Evolutionary conservation across 2,329 filamentous ascomycete genomes (phyloP).

Genomic region (Sporothrix schenckii): DNA sequence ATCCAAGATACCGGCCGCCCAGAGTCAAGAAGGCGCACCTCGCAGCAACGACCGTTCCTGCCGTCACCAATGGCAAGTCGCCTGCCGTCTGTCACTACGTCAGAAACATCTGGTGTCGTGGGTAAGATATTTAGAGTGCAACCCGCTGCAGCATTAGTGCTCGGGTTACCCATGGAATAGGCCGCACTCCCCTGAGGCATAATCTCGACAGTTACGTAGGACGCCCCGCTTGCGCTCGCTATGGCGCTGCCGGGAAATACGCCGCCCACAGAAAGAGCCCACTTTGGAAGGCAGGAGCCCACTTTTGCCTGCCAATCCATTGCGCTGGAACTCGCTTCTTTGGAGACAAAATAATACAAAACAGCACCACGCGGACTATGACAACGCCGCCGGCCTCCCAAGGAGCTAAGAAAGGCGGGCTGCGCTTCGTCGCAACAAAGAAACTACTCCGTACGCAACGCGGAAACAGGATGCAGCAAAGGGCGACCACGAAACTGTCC

Average conservation of each 20-base stretch:
- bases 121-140: conserved; percentile 14
- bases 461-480: conserved; percentile 17
- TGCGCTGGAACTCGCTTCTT: conserved; percentile 30
- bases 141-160: conserved; percentile 4
- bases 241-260: conserved; percentile 22
- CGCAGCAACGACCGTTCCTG: background rate
- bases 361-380: conserved; percentile 10
- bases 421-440: conserved; percentile 22
- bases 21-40: conserved; percentile 3
- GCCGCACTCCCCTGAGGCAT: conserved; percentile 14
- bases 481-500: conserved; percentile 16
- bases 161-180: background rate
- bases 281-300: conserved; percentile 10
- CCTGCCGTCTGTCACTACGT: conserved; percentile 14
- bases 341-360: conserved; percentile 25
- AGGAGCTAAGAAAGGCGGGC: conserved; percentile 14
- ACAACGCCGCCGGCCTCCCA: conserved; percentile 11
- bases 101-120: conserved; percentile 29
- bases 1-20: background rate
- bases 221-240: conserved; percentile 25
- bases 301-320: conserved; percentile 32
- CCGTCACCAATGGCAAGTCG: conserved; percentile 6
- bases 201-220: conserved; percentile 26
- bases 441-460: conserved; percentile 6
- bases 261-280: conserved; percentile 22